Percentiles rank a stretch among this genome's conserved stretches.
These are phyloP conservation scores for Pachysandra terminalis DNA, from an alignment of 164 flowering plant species.

Conservation along the genomic window DNA sequence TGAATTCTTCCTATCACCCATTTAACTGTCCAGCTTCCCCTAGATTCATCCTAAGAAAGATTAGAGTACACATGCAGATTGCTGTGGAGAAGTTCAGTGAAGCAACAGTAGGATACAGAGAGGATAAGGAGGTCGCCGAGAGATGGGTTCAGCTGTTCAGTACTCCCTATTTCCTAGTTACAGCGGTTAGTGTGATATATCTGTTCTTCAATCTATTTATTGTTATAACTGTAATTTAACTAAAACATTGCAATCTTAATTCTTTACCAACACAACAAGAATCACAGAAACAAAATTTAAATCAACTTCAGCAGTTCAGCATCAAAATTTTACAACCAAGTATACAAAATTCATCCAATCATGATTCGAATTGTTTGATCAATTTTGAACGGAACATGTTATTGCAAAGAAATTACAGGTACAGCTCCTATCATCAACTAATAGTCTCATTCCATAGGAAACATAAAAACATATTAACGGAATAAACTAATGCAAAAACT, in stretches of 20 bases:
- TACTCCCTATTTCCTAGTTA: constrained; percentile 75
- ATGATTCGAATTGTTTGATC: too few relatives aligned
- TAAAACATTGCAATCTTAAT: background rate
- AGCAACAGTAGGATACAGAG: constrained; percentile 89
- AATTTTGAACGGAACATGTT: background rate
- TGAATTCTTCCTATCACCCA: background rate
- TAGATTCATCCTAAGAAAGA: constrained; percentile 1
- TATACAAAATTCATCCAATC: too few relatives aligned
- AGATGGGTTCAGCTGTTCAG: constrained; percentile 83
- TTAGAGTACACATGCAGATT: constrained; percentile 61
- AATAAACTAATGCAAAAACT: too few relatives aligned
- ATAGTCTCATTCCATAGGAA: too few relatives aligned
- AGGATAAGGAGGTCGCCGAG: constrained; percentile 58
- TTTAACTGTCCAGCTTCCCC: background rate
- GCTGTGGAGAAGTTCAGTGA: constrained; percentile 91
- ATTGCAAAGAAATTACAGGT: too few relatives aligned
- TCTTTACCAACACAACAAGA: background rate
- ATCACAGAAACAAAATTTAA: too few relatives aligned
- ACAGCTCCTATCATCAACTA: too few relatives aligned
- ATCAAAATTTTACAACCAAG: too few relatives aligned
- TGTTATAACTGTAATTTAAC: background rate
- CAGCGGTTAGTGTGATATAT: constrained; percentile 58
- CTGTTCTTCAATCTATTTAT: background rate
- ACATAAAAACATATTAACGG: too few relatives aligned
- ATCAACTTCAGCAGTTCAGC: too few relatives aligned